These are phyloP conservation scores for Acrodontium crateriforme DNA, from an alignment of 2,329 filamentous ascomycete genomes.

Conservation along the genomic window DNA sequence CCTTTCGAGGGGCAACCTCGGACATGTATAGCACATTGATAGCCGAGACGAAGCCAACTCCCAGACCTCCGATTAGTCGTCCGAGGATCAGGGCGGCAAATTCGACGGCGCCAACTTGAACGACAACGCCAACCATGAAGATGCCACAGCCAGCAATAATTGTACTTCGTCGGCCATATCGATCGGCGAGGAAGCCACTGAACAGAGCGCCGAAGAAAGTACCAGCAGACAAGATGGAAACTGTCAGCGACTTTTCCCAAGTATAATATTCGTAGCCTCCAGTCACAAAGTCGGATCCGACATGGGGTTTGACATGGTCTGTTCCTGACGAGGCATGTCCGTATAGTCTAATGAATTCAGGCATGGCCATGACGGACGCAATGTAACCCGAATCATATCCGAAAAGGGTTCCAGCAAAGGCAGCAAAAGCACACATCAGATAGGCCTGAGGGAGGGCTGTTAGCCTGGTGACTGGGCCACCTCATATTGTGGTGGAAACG, in stretches of 20 bases:
- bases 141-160: conserved; percentile 48
- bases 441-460: conserved; percentile 32
- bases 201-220: conserved; percentile 61
- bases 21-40: conserved; percentile 36
- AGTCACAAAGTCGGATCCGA: no score
- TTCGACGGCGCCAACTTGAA: conserved; percentile 47
- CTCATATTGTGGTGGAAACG: not conserved
- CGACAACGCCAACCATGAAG: conserved; percentile 41
- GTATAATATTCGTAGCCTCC: conserved; percentile 16
- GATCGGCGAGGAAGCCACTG: conserved; percentile 45
- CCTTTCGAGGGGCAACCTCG: conserved; percentile 43
- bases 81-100: conserved; percentile 56
- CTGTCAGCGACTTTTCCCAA: conserved; percentile 43
- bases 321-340: no score
- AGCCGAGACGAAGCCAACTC: conserved; percentile 60
- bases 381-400: conserved; percentile 47
- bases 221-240: conserved; percentile 62
- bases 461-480: not conserved
- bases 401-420: conserved; percentile 47
- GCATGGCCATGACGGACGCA: conserved; percentile 37
- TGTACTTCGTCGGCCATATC: conserved; percentile 49
- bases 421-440: conserved; percentile 46
- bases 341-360: conserved; percentile 34
- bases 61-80: conserved; percentile 59
- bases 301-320: conserved; percentile 3